These are phyloP conservation scores for Penicillium janthinellum DNA, from an alignment of 2,329 filamentous ascomycete species.

Conservation along the genomic window DNA sequence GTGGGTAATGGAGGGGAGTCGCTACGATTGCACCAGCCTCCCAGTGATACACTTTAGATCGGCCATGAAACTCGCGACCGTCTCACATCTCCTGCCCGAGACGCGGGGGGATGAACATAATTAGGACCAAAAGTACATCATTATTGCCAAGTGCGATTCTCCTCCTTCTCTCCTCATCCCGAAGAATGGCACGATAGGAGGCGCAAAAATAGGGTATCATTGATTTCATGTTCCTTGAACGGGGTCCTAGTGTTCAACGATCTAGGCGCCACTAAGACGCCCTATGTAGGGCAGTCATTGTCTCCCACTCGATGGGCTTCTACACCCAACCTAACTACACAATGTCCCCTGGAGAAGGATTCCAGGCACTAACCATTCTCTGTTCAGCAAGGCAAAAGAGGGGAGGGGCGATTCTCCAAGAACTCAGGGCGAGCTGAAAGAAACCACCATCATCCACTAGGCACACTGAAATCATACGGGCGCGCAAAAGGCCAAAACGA, in stretches of 20 bases:
- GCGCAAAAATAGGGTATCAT: background rate
- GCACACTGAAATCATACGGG: background rate
- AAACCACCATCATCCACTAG: background rate
- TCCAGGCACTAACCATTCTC: background rate
- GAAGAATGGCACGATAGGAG: constrained; percentile 7
- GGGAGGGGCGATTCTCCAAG: background rate
- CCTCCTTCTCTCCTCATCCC: constrained; percentile 8
- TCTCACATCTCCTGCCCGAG: constrained; percentile 23
- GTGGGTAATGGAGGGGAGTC: background rate
- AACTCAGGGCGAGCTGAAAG: background rate
- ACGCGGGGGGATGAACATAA: constrained; percentile 18
- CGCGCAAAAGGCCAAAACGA: background rate
- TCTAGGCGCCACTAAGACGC: background rate
- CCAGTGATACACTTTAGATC: constrained; percentile 9
- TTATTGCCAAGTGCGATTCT: constrained; percentile 15
- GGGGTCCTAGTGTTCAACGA: background rate
- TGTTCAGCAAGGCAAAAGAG: background rate
- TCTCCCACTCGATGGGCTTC: background rate
- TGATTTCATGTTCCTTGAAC: background rate
- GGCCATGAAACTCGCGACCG: constrained; percentile 25
- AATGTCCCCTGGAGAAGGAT: background rate
- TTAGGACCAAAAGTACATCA: background rate
- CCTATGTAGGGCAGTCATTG: background rate
- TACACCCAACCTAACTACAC: background rate
- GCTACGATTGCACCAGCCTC: background rate